Conservation (phyloP, 2,329 filamentous ascomycete species). For the Sporothrix variecibatus region DNA sequence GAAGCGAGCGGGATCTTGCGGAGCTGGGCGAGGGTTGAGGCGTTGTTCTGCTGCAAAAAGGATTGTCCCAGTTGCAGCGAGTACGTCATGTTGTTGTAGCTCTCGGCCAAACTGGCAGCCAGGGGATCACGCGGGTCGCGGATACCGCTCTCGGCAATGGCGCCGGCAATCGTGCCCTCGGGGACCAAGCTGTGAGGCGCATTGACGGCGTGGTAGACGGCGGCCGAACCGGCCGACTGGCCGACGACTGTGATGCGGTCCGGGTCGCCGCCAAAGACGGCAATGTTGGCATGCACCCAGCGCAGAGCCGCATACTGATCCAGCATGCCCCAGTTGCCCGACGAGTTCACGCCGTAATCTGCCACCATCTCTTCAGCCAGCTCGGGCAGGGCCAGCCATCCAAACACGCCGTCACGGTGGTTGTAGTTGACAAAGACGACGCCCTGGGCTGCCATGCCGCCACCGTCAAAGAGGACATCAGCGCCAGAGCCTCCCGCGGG, state of each 20-base stretch:
- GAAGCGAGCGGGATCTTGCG: not conserved
- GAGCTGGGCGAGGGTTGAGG: not conserved
- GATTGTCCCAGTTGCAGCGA: not conserved
- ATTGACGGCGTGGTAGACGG: constrained; percentile 8
- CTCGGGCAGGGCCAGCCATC: constrained; percentile 56
- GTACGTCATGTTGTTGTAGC: not conserved
- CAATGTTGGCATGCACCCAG: constrained; percentile 32
- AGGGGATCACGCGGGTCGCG: constrained; percentile 3
- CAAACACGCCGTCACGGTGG: constrained; percentile 66
- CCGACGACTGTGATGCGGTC: constrained; percentile 29
- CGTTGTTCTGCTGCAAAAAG: not conserved
- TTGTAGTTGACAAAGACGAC: constrained; percentile 61
- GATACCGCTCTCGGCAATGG: constrained; percentile 12
- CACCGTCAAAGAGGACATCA: constrained; percentile 53
- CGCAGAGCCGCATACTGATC: constrained; percentile 46
- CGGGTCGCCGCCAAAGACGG: constrained; percentile 31
- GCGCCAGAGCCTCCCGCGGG: constrained; percentile 1
- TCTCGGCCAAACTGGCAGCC: not conserved
- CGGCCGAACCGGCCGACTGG: constrained; percentile 30
- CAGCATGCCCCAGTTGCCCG: constrained; percentile 46
- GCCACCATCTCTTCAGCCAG: constrained; percentile 49
- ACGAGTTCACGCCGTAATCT: constrained; percentile 55
- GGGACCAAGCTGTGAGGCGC: not conserved
- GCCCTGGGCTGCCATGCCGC: constrained; percentile 55
- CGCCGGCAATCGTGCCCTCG: not conserved